These are phyloP conservation scores for Komagataea norvegica DNA, from an alignment of 1,139 yeast genomes.

Conservation along the genomic window DNA sequence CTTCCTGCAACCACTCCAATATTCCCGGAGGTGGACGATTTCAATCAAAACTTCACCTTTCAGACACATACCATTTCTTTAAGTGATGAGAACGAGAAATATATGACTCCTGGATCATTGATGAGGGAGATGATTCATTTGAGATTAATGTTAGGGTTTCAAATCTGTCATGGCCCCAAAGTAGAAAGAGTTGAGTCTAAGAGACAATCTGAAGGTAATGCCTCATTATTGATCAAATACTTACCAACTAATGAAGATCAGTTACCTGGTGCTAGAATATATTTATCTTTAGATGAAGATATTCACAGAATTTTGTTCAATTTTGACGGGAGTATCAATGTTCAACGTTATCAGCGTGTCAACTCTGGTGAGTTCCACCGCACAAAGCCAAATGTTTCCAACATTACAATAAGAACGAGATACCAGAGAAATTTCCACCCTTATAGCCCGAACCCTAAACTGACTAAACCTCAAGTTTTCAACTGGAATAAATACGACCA, in stretches of 20 bases:
- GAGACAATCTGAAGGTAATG: constrained; percentile 54
- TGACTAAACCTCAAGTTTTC: constrained; percentile 47
- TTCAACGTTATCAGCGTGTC: constrained; percentile 57
- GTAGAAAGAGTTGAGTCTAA: constrained; percentile 64
- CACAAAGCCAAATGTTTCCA: constrained; percentile 15
- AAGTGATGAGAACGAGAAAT: constrained; percentile 33
- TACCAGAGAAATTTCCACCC: constrained; percentile 66
- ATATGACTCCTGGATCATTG: constrained; percentile 52
- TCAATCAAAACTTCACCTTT: constrained; percentile 56
- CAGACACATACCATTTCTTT: constrained; percentile 38
- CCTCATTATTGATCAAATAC: constrained; percentile 19
- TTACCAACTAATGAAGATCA: constrained; percentile 31
- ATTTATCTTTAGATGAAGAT: constrained; percentile 73
- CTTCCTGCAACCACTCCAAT: constrained; percentile 75
- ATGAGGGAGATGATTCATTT: constrained; percentile 85
- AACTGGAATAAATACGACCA: constrained; percentile 96
- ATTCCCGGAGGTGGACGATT: constrained; percentile 67
- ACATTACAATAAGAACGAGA: constrained; percentile 61
- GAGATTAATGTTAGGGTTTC: constrained; percentile 83
- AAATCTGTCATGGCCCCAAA: constrained; percentile 69
- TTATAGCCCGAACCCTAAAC: constrained; percentile 53
- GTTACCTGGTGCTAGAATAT: constrained; percentile 54
- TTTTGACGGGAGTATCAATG: constrained; percentile 63
- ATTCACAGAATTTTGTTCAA: constrained; percentile 80
- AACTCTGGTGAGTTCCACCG: constrained; percentile 20